Base-by-base conservation (phyloP, 2,329 filamentous ascomycete species). In the Fusarium nisikadoi region DNA sequence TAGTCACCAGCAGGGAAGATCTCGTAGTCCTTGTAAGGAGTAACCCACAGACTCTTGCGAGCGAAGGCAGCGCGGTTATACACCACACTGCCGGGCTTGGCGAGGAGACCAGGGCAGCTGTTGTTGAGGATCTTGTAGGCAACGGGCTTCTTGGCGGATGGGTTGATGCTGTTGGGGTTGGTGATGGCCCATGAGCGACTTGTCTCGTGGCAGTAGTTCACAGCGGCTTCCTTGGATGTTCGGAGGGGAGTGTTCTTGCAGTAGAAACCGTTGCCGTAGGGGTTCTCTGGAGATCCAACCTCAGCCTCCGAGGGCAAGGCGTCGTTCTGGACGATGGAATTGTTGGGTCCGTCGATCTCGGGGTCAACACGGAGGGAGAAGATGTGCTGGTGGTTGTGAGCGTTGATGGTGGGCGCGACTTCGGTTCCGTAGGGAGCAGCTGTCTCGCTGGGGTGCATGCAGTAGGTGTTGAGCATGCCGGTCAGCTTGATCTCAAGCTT, bases 31-130 rank as follows among this genome's bases (percentile, higher is more conserved):
- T 86, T 86, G 83, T 97, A 93, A 91, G 74, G 75, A 0, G 65
- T 62, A 0, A 77, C 75, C 76, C 76, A 78, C 45, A 77, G 69
- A 53, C 65, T 70, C 67, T 77, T 74, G 49, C 94, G 85, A 0
- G 94, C 94, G 76, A 97, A 98, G 0, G 92, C 94, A 1, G 94
- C 95, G 29, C 95, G 88, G 81, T 96, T 96, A 91, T 93, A 95
- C 10, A 97, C 94, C 33, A 98, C 81, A 7, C 93, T 91, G 6
- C 92, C 92, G 63, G 93, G 90, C 83, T 94, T 96, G n/a, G 95
- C 94, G 14, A 98, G 84, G 12, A 98, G 84, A 2, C 85, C 83
- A 0, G 95, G 93, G 0, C 95, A 92, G 79, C 97, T 95, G 55
- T 94, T 88, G 80, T 93, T 96, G 57, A 97, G 93, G 4, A 98